Conservation (phyloP, 306 rosid genomes). For the Potentilla sterilis region DNA sequence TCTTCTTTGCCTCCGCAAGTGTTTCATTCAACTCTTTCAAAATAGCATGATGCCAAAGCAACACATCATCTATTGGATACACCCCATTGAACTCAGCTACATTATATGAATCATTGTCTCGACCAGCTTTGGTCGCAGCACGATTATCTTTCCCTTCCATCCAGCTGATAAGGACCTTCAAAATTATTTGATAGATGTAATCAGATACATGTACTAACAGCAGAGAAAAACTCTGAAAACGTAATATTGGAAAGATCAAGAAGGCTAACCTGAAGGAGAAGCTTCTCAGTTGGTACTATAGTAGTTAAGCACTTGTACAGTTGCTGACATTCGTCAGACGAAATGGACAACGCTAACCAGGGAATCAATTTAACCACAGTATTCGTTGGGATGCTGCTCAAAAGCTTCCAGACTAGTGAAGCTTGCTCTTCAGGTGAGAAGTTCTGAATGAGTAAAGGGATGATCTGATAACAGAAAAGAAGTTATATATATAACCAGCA, state of each 20-base stretch:
- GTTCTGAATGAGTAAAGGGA: conserved; percentile 74
- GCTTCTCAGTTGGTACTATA: conserved; percentile 74
- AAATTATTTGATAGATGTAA: conserved; percentile 24
- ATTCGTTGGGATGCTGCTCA: conserved; percentile 72
- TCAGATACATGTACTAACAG: conserved; percentile 7
- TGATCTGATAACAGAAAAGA: conserved; percentile 45
- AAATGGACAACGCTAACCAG: conserved; percentile 68
- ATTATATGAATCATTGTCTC: conserved; percentile 35
- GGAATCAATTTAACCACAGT: conserved; percentile 67
- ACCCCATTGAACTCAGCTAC: conserved; percentile 38
- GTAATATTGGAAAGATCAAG: neutral
- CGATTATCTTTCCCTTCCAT: conserved; percentile 51
- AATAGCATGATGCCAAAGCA: conserved; percentile 91
- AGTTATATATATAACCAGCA: neutral
- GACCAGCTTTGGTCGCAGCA: conserved; percentile 26
- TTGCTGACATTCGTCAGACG: conserved; percentile 59
- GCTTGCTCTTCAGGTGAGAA: conserved; percentile 76
- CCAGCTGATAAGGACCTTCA: conserved; percentile 79
- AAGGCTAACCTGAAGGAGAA: conserved; percentile 62
- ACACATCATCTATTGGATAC: conserved; percentile 74
- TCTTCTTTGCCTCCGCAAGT: conserved; percentile 36
- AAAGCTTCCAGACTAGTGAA: conserved; percentile 76
- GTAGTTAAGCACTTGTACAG: conserved; percentile 55
- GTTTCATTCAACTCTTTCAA: conserved; percentile 68
- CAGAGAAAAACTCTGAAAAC: neutral